Conservation (phyloP, 1,284 basidiomycete genomes). For the Ceratobasidium sp. region DNA sequence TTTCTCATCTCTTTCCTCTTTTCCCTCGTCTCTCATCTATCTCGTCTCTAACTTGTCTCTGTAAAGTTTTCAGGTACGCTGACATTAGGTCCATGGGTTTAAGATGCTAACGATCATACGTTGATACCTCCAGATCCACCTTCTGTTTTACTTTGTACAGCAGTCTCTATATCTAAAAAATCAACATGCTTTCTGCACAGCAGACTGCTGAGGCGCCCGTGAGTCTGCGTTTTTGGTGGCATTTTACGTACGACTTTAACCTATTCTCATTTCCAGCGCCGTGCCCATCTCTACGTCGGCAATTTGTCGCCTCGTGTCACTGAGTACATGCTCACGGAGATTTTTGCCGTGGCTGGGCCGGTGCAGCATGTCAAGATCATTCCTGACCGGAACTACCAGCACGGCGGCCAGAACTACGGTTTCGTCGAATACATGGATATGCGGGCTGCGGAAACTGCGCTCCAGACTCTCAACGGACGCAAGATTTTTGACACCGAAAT, state of each 20-base stretch:
- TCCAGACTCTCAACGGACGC: constrained; percentile 95
- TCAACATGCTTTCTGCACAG: constrained; percentile 46
- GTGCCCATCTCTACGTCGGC: constrained; percentile 97
- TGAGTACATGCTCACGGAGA: constrained; percentile 95
- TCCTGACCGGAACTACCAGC: constrained; percentile 96
- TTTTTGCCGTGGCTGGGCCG: constrained; percentile 93
- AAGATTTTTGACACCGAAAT: constrained; percentile 99
- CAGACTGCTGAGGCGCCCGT: constrained; percentile 81
- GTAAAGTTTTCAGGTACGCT: constrained; percentile 42
- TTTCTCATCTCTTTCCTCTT: constrained; percentile 59
- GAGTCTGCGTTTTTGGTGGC: constrained; percentile 51
- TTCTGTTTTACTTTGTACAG: constrained; percentile 44
- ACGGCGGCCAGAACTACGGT: constrained; percentile 97
- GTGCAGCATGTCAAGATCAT: constrained; percentile 99
- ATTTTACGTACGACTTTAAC: constrained; percentile 47
- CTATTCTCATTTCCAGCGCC: constrained; percentile 49
- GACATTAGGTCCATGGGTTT: constrained; percentile 36
- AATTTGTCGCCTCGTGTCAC: constrained; percentile 94
- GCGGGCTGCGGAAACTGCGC: constrained; percentile 95
- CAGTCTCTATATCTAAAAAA: constrained; percentile 39
- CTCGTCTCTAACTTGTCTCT: constrained; percentile 41
- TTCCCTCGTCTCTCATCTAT: constrained; percentile 53
- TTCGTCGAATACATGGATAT: constrained; percentile 99
- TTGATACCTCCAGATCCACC: constrained; percentile 34
- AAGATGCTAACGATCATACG: constrained; percentile 31